phyloP scores from a whole-genome alignment of 2,329 filamentous ascomycete genomes.

The Fusarium brevicatenulatum region DNA sequence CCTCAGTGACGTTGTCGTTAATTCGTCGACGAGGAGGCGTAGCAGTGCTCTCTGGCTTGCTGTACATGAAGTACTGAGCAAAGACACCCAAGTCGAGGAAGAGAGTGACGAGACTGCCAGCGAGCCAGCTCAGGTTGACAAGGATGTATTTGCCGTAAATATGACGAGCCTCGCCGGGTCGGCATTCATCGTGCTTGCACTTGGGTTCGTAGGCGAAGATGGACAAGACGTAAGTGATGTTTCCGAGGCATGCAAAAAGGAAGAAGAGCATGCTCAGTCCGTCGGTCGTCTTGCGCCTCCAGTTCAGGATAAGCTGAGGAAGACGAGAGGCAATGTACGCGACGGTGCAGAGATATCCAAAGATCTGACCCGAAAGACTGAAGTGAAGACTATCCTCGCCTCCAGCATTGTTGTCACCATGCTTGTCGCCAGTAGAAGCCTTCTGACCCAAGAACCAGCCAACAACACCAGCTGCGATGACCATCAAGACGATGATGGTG shows the following conservation, averaged over 20 bases:
- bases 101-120: conserved; percentile 88
- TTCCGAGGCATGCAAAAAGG: conserved; percentile 94
- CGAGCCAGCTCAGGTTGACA: conserved; percentile 90
- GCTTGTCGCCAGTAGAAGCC: conserved; percentile 51
- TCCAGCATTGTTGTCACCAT: conserved; percentile 52
- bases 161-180: conserved; percentile 68
- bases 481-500: conserved; percentile 77
- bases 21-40: conserved; percentile 12
- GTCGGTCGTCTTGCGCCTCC: conserved; percentile 90
- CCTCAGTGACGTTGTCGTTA: conserved; percentile 32
- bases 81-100: conserved; percentile 88
- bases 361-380: conserved; percentile 84
- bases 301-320: conserved; percentile 92
- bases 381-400: conserved; percentile 68
- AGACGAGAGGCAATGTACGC: conserved; percentile 90
- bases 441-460: conserved; percentile 80
- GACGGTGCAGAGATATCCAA: conserved; percentile 90
- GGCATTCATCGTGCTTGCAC: conserved; percentile 68
- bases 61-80: conserved; percentile 90
- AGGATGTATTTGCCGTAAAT: conserved; percentile 86
- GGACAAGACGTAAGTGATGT: conserved; percentile 90
- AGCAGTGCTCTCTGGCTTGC: conserved; percentile 54
- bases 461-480: conserved; percentile 82
- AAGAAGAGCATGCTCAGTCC: conserved; percentile 96
- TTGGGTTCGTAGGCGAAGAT: conserved; percentile 90